Evolutionary conservation across 2,329 filamentous ascomycete genomes (phyloP), one percentile per base, ranked within the genome.

Genomic region (Pseudogymnoascus sp.): DNA sequence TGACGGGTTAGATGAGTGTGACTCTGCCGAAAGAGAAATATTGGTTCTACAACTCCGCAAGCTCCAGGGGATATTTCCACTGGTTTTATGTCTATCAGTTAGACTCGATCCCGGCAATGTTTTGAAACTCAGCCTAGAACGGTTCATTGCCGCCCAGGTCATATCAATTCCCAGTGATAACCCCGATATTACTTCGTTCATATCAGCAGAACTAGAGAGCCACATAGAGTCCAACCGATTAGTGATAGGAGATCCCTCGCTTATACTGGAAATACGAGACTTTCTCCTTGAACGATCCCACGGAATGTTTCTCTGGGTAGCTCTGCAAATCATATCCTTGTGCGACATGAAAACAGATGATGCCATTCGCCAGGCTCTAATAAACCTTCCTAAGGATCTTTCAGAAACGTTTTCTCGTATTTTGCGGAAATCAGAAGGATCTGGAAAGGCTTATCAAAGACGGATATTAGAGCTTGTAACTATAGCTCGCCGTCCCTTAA

Each of bases 231-330:
- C 63, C 9, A 16, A 38, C 37, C 52, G 33, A n/a, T 60, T 73
- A 12, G 60, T 59, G 5, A 63, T 74, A 5, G 64, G 69, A 40
- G 64, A 74, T 58, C 67, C 71, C 12, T 49, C 61, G 0, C 49
- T 74, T 11, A 70, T 72, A 49, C 45, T 70, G 0, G 65, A 70
- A 1, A 72, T 72, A 0, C 68, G 68, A n/a, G 66, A 72, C 43
- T 61, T 63, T 14, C 65, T 74, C 1, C 12, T 69, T 6, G 49
- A 64, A 14, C 70, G 73, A 1, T 69, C 74, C 0, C 67, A 75
- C 16, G 75, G 75, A 14, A 77, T 77, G 75, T 77, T 77, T 33
- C 68, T 76, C 1, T 76, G 75, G 75, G 74, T 70, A 0, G 68
- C 67, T 2, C 66, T 77, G 1, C 74, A 77, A 60, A 70, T 77